Evolutionary conservation across 2,329 filamentous ascomycete genomes (phyloP), one percentile per base, ranked within the genome.

Genomic region (Phyllosticta capitalensis): DNA sequence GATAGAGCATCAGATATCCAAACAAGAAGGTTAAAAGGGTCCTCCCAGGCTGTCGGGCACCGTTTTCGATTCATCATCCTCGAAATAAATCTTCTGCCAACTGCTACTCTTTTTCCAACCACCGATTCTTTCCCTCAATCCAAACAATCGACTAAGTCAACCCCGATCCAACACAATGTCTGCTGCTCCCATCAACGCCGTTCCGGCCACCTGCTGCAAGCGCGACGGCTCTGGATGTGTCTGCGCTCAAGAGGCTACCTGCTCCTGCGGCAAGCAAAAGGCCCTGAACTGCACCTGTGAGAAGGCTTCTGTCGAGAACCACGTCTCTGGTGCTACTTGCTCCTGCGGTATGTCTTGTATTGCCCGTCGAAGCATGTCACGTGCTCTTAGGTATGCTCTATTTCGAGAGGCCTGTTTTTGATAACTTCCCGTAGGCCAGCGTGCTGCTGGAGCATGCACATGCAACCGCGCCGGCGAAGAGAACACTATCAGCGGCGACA

Each of bases 221-320:
- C 80, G 79, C 66, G 76, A 79, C 66, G 76, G 77, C 64, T 77
- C 76, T 66, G 73, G 76, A 67, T 86, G 83, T 67, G 79, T 80
- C 65, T 83, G 81, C 67, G 80, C 81, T 48, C 74, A 78, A 58
- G 80, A 84, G 66, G 81, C 83, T 63, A 83, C 75, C 62, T 96
- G 91, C 83, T 95, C 90, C 17, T 97, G 92, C 73, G 92, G 92
- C 70, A 85, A 96, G 79, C 83, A 94, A 72, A 83, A 85, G 3
- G 92, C 92, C 55, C 84, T 96, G 54, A 81, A 92, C 72, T 97
- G 92, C 83, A 88, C 80, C 63, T 96, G 92, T 78, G 84, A 84
- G 68, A 92, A 90, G 74, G 82, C 91, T 3, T 64, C 80, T 3
- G 75, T 79, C 17, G 92, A 96, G 80, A 96, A 96, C 80, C 76